phyloP scores from a whole-genome alignment of 2,329 filamentous ascomycete species.

The Venturia pyrina region DNA sequence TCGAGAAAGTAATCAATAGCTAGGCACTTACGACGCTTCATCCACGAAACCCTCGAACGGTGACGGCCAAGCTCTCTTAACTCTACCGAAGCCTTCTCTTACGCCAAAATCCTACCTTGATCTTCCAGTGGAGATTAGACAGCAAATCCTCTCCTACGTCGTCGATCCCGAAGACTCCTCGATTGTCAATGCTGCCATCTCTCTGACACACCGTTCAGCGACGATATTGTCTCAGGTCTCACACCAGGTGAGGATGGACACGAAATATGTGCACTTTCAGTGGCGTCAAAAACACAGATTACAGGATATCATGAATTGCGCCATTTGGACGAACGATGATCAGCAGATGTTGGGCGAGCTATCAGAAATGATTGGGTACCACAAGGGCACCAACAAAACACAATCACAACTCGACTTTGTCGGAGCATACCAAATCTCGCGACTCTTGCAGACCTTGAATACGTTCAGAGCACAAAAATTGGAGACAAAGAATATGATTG shows the following conservation, averaged over 20 bases:
- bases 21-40: background rate
- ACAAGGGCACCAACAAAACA: background rate
- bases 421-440: background rate
- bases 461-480: background rate
- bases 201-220: background rate
- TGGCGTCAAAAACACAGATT: background rate
- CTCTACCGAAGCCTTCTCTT: background rate
- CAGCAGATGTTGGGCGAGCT: background rate
- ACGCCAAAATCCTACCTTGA: background rate
- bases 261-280: background rate
- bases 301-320: background rate
- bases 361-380: background rate
- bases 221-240: background rate
- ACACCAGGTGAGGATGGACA: background rate
- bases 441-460: background rate
- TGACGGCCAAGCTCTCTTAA: background rate
- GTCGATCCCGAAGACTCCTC: constrained; percentile 1
- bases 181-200: background rate
- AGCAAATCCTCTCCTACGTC: background rate
- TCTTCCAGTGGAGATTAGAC: background rate
- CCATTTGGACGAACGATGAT: background rate
- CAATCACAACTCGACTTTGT: background rate
- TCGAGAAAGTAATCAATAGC: background rate
- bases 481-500: background rate
- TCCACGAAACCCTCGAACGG: background rate